These are phyloP conservation scores for Nakazawaea wyomingensis DNA, from an alignment of 805 yeast genomes.

Conservation along the genomic window DNA sequence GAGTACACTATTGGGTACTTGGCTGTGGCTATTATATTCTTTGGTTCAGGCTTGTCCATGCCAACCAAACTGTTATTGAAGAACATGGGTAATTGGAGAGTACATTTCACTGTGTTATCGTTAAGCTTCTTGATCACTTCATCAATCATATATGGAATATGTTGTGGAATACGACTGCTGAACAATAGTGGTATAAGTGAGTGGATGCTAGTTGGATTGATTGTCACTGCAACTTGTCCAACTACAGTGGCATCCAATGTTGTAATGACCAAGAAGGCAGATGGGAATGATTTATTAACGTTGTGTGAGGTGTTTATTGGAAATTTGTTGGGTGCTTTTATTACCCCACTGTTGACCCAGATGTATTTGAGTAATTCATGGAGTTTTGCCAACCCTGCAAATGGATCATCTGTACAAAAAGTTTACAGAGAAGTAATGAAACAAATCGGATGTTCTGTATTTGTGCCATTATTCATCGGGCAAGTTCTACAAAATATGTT, in stretches of 20 bases:
- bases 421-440: slow-evolving; percentile 78
- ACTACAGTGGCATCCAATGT: slow-evolving; percentile 91
- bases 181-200: slow-evolving; percentile 54
- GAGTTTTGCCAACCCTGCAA: slow-evolving; percentile 77
- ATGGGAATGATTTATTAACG: slow-evolving; percentile 75
- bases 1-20: slow-evolving; percentile 79
- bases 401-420: slow-evolving; percentile 43
- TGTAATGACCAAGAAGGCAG: slow-evolving; percentile 83
- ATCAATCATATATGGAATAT: slow-evolving; percentile 67
- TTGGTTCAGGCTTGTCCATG: slow-evolving; percentile 79
- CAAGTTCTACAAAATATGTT: slow-evolving; percentile 70
- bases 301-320: slow-evolving; percentile 84
- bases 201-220: slow-evolving; percentile 77
- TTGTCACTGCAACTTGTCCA: slow-evolving; percentile 83
- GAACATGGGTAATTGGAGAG: slow-evolving; percentile 77
- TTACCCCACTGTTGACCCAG: slow-evolving; percentile 81
- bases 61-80: slow-evolving; percentile 51
- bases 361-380: slow-evolving; percentile 58
- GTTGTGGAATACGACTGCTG: slow-evolving; percentile 58
- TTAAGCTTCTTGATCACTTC: slow-evolving; percentile 70
- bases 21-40: slow-evolving; percentile 81
- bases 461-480: slow-evolving; percentile 85
- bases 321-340: slow-evolving; percentile 77
- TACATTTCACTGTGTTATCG: slow-evolving; percentile 64
- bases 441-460: slow-evolving; percentile 79